Evolutionary conservation across 257 asterid genomes (phyloP).

Genomic region (Coffea eugenioides): DNA sequence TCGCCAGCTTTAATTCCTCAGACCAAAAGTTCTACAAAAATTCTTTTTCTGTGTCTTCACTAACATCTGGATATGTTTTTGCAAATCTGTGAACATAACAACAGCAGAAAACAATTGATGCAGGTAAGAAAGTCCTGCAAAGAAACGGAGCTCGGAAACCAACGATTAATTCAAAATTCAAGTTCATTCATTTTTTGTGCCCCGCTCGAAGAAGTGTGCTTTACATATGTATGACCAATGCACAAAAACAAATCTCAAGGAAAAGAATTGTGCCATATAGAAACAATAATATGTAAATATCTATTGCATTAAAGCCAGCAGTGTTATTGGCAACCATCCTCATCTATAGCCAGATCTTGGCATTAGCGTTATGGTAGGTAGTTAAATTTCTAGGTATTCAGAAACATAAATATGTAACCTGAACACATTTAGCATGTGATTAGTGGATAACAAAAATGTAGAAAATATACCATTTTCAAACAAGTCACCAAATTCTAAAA

Average conservation of each 20-base stretch:
- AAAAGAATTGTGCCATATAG: neutral
- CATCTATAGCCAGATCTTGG: neutral
- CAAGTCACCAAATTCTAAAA: neutral
- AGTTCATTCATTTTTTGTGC: neutral
- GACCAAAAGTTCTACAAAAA: conserved; percentile 76
- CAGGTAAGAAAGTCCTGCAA: neutral
- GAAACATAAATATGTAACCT: neutral
- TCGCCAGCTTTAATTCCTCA: conserved; percentile 69
- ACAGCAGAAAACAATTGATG: neutral
- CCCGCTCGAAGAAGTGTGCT: no score
- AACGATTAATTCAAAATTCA: neutral
- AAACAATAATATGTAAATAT: no score
- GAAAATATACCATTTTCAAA: neutral
- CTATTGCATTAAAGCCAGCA: neutral
- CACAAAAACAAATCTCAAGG: neutral
- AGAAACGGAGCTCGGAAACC: neutral
- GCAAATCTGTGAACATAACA: conserved; percentile 54
- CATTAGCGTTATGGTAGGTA: no score
- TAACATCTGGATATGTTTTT: conserved; percentile 79
- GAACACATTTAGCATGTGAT: neutral
- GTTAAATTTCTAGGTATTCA: neutral
- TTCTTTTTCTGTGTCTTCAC: conserved; percentile 83
- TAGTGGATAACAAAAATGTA: neutral
- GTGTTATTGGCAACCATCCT: neutral
- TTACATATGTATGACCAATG: neutral